These are phyloP conservation scores for Alternaria triticimaculans DNA, from an alignment of 2,329 filamentous ascomycete genomes.

Conservation along the genomic window DNA sequence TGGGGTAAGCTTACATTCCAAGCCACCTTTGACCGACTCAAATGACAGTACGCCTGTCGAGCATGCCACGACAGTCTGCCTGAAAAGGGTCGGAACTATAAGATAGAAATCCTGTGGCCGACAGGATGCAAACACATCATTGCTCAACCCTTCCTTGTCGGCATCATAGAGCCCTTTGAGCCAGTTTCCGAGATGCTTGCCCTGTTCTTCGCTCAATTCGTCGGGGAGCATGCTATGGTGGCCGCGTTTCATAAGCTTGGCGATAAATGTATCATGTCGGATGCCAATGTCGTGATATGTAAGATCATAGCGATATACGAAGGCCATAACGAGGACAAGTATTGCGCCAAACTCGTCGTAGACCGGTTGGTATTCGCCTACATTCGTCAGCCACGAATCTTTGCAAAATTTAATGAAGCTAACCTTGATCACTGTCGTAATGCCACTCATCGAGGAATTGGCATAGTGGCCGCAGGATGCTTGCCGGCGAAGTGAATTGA, in stretches of 20 bases:
- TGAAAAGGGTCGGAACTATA: constrained; percentile 77
- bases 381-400: constrained; percentile 15
- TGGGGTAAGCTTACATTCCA: constrained; percentile 68
- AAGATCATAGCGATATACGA: constrained; percentile 77
- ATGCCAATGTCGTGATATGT: constrained; percentile 69
- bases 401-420: background rate
- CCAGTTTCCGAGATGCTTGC: constrained; percentile 73
- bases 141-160: constrained; percentile 72
- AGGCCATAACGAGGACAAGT: constrained; percentile 73
- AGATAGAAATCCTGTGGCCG: constrained; percentile 83
- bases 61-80: constrained; percentile 75
- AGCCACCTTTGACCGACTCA: constrained; percentile 73
- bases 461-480: constrained; percentile 76
- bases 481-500: constrained; percentile 73
- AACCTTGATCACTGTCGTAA: constrained; percentile 79
- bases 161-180: constrained; percentile 75
- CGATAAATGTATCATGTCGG: constrained; percentile 70
- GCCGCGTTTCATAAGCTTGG: constrained; percentile 67
- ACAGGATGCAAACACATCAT: constrained; percentile 82
- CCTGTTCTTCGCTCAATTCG: constrained; percentile 70
- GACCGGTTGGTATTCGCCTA: constrained; percentile 79
- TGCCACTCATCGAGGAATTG: constrained; percentile 78
- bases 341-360: constrained; percentile 87
- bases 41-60: constrained; percentile 70
- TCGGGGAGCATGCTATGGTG: constrained; percentile 64